Percentiles rank a stretch among this genome's conserved stretches.
Evolutionary conservation across 495 filamentous ascomycete species (phyloP).

Genomic region (Xanthoparmelia taractica): DNA sequence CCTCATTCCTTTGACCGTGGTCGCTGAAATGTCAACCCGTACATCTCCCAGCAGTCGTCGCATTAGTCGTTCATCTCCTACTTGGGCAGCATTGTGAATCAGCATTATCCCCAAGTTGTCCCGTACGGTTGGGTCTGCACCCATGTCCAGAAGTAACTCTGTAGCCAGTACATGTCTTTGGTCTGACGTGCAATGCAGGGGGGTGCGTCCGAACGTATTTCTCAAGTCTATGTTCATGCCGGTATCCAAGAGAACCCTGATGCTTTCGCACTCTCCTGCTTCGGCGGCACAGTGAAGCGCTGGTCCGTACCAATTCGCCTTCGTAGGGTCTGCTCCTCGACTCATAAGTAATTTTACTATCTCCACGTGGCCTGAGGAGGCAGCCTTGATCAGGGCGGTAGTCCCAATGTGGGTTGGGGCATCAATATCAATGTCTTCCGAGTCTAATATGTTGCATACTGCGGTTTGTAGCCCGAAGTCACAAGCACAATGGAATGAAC

Average conservation of each 20-base stretch:
- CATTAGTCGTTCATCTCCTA: slow-evolving; percentile 1
- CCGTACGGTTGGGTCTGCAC: slow-evolving; percentile 14
- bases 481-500: slow-evolving; percentile 6
- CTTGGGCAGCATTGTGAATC: background rate
- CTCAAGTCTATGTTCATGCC: slow-evolving; percentile 9
- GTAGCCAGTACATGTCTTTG: background rate
- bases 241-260: slow-evolving; percentile 6
- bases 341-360: slow-evolving; percentile 10
- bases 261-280: slow-evolving; percentile 10
- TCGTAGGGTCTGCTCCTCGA: slow-evolving; percentile 9
- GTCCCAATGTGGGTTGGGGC: slow-evolving; percentile 12
- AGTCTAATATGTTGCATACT: background rate
- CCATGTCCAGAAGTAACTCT: slow-evolving; percentile 8
- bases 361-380: slow-evolving; percentile 13
- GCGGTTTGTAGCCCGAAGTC: slow-evolving; percentile 7
- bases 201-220: slow-evolving; percentile 10
- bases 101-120: background rate
- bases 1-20: background rate
- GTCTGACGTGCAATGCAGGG: slow-evolving; percentile 12
- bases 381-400: slow-evolving; percentile 14
- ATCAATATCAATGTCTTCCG: slow-evolving; percentile 5
- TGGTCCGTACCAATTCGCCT: slow-evolving; percentile 18
- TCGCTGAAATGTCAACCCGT: background rate
- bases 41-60: slow-evolving; percentile 2
- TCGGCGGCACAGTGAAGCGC: slow-evolving; percentile 17